Percentiles rank a stretch among this genome's conserved stretches.
Evolutionary conservation across 2,329 filamentous ascomycete species (phyloP).

Genomic region (Venturia pyrina): DNA sequence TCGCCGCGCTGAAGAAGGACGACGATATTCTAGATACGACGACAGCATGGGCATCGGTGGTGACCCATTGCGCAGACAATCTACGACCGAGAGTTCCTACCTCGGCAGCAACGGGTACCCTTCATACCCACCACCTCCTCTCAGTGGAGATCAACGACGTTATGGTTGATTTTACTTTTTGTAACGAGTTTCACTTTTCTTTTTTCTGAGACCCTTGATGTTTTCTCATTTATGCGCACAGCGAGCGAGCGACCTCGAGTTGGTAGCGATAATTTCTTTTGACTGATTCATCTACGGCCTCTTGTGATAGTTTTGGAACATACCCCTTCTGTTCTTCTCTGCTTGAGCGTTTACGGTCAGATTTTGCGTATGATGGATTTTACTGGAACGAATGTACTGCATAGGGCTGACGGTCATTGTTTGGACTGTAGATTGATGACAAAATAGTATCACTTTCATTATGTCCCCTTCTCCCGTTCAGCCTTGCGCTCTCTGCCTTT

Average conservation of each 20-base stretch:
- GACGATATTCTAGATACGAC: constrained; percentile 3
- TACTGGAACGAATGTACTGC: neutral
- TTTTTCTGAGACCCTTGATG: neutral
- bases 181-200: neutral
- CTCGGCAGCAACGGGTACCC: neutral
- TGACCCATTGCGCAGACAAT: constrained; percentile 4
- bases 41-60: neutral
- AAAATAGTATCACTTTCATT: neutral
- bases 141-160: constrained; percentile 3
- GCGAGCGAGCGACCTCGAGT: neutral
- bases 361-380: neutral
- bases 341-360: neutral
- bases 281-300: neutral
- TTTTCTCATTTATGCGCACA: neutral
- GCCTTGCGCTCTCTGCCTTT: neutral
- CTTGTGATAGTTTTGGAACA: constrained; percentile 2
- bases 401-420: neutral
- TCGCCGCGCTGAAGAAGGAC: neutral
- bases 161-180: constrained; percentile 5
- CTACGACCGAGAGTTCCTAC: neutral
- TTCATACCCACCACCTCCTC: constrained; percentile 7
- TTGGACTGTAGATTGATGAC: neutral
- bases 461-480: neutral
- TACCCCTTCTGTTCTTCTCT: neutral
- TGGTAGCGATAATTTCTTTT: neutral